Conservation (phyloP, 2,329 filamentous ascomycete species). For the Diaporthe caulivora region DNA sequence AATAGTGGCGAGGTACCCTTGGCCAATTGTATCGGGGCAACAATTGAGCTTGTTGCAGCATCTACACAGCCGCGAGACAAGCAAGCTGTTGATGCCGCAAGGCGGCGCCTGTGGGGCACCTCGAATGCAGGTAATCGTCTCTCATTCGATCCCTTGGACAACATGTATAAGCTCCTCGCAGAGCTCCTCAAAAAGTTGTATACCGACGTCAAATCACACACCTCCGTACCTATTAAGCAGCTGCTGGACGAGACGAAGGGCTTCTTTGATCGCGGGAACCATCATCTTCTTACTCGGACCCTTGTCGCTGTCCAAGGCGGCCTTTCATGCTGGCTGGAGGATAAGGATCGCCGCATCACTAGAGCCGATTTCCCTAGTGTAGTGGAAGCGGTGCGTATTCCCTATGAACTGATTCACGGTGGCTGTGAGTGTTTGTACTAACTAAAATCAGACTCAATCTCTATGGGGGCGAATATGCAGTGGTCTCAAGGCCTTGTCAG, state of each 20-base stretch:
- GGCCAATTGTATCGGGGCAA: conserved; percentile 50
- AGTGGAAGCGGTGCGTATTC: conserved; percentile 58
- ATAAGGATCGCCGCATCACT: conserved; percentile 60
- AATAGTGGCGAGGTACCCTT: conserved; percentile 39
- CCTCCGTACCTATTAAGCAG: conserved; percentile 46
- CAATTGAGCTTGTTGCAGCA: conserved; percentile 58
- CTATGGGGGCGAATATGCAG: conserved; percentile 65
- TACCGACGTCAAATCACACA: conserved; percentile 52
- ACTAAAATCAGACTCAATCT: conserved; percentile 55
- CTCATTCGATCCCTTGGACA: conserved; percentile 72
- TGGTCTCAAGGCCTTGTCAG: conserved; percentile 50
- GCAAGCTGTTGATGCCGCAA: conserved; percentile 74
- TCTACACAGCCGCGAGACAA: conserved; percentile 70
- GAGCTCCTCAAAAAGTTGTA: conserved; percentile 67
- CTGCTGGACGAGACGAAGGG: conserved; percentile 67
- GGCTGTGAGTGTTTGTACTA: conserved; percentile 43
- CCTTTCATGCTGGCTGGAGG: conserved; percentile 73
- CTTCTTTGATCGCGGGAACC: conserved; percentile 64
- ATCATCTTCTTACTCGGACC: conserved; percentile 64
- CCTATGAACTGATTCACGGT: background rate
- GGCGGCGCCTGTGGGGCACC: conserved; percentile 76
- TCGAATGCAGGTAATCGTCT: conserved; percentile 54
- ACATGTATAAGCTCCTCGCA: conserved; percentile 72
- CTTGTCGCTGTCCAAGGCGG: conserved; percentile 73
- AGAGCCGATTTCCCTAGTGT: conserved; percentile 55